Conservation (phyloP, 2,329 filamentous ascomycete genomes). For the Fusarium sterilihyphosum region DNA sequence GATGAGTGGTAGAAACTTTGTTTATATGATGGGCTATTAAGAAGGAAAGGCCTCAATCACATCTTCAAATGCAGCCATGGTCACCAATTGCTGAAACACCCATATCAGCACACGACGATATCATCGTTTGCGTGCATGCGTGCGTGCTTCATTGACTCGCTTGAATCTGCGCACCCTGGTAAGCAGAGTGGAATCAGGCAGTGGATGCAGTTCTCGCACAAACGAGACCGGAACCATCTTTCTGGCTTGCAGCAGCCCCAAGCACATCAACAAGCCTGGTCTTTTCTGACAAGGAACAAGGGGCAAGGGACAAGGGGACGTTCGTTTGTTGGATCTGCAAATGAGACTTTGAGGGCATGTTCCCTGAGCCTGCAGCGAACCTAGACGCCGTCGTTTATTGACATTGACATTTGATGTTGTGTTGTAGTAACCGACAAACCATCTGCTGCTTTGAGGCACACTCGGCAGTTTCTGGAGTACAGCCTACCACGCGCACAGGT, state of each 20-base stretch:
- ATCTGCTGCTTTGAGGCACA: not conserved
- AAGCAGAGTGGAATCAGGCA: conserved; percentile 34
- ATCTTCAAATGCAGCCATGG: not conserved
- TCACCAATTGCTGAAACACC: conserved; percentile 11
- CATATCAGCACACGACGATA: conserved; percentile 2
- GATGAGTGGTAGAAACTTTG: conserved; percentile 21
- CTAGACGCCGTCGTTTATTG: conserved; percentile 11
- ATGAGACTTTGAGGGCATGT: conserved; percentile 5
- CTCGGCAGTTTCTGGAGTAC: not conserved
- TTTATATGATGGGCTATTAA: conserved; percentile 30
- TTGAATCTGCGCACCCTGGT: not conserved
- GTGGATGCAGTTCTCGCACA: conserved; percentile 36
- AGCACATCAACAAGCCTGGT: conserved; percentile 32
- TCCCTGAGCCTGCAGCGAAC: conserved; percentile 19
- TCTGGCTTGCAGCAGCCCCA: conserved; percentile 29
- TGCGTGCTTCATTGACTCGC: not conserved
- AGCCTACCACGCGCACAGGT: not conserved
- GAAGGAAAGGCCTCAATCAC: not conserved
- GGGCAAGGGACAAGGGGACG: conserved; percentile 9
- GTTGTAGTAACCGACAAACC: conserved; percentile 13
- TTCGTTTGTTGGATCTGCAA: conserved; percentile 31
- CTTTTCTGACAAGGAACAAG: conserved; percentile 29
- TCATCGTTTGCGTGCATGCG: conserved; percentile 19
- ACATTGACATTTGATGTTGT: conserved; percentile 26
- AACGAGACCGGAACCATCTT: conserved; percentile 25